These are phyloP conservation scores for Ogataea thermomethanolica DNA, from an alignment of 805 yeast genomes.

Conservation along the genomic window DNA sequence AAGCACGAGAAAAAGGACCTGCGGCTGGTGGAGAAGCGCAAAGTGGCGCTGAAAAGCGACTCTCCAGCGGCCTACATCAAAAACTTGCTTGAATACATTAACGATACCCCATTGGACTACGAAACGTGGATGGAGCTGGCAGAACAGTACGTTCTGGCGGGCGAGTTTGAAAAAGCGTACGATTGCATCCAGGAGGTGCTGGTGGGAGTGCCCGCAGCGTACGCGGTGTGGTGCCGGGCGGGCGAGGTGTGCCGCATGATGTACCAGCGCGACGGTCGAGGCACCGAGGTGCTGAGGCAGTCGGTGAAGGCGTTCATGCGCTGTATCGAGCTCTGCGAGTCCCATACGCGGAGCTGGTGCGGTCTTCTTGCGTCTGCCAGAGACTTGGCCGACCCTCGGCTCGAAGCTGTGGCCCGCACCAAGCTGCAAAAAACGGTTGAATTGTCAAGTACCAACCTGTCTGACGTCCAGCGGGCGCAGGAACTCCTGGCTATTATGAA, in stretches of 20 bases:
- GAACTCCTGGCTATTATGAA: conserved; percentile 15
- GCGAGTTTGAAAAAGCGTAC: conserved; percentile 65
- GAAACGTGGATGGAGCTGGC: conserved; percentile 78
- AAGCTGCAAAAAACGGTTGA: conserved; percentile 36
- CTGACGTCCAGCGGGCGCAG: conserved; percentile 40
- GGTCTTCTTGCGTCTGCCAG: conserved; percentile 25
- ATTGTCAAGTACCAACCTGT: conserved; percentile 23
- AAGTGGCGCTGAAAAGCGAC: conserved; percentile 19
- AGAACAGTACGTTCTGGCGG: conserved; percentile 54
- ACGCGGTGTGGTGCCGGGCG: conserved; percentile 57
- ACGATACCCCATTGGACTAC: conserved; percentile 68
- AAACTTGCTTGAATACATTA: conserved; percentile 52
- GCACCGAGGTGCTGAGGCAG: conserved; percentile 14
- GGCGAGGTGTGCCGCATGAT: conserved; percentile 47
- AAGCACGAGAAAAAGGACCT: conserved; percentile 23
- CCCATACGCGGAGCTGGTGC: conserved; percentile 57
- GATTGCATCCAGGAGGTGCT: conserved; percentile 69
- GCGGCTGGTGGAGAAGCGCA: conserved; percentile 24
- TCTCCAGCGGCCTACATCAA: conserved; percentile 46
- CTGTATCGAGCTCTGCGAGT: conserved; percentile 72
- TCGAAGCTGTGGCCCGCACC: conserved; percentile 31
- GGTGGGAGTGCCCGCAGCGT: conserved; percentile 64
- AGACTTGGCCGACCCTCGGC: conserved; percentile 5
- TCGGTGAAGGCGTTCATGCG: conserved; percentile 54
- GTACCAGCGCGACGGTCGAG: conserved; percentile 4